Evolutionary conservation across 2,329 filamentous ascomycete species (phyloP).

Genomic region (Aspergillus sclerotialis): DNA sequence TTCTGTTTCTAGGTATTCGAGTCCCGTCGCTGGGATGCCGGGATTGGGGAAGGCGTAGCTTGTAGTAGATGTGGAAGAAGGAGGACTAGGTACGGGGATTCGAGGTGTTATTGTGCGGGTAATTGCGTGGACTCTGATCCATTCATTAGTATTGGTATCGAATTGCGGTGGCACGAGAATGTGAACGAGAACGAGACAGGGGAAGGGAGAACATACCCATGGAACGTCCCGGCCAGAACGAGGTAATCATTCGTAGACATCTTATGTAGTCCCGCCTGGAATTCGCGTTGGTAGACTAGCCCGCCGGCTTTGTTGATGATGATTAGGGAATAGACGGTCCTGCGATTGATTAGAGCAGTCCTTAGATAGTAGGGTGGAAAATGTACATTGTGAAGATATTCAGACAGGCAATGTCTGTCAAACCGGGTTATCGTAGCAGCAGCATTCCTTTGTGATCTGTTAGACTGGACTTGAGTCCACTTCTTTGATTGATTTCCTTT

Average conservation of each 20-base stretch:
- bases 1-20: constrained; percentile 89
- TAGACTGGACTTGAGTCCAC: too few relatives aligned
- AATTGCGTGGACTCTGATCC: constrained; percentile 55
- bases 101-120: constrained; percentile 48
- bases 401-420: too few relatives aligned
- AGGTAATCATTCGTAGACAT: constrained; percentile 94
- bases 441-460: too few relatives aligned
- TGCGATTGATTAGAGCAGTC: too few relatives aligned
- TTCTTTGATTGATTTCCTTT: too few relatives aligned
- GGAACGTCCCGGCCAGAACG: constrained; percentile 93
- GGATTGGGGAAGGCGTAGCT: constrained; percentile 26
- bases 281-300: constrained; percentile 91
- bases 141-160: constrained; percentile 2
- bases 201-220: constrained; percentile 55
- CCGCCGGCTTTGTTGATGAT: constrained; percentile 99
- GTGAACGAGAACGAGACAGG: neutral
- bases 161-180: neutral
- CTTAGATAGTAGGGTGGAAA: too few relatives aligned
- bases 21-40: constrained; percentile 48
- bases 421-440: too few relatives aligned
- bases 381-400: too few relatives aligned
- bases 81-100: constrained; percentile 25
- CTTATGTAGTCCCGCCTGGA: constrained; percentile 78
- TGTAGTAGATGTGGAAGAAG: constrained; percentile 19
- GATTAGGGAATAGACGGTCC: constrained; percentile 91